A percentile compares a stretch with the other conserved stretches of the same genome.
phyloP scores from a whole-genome alignment of 2,329 filamentous ascomycete species.

The Helotiales sp. region DNA sequence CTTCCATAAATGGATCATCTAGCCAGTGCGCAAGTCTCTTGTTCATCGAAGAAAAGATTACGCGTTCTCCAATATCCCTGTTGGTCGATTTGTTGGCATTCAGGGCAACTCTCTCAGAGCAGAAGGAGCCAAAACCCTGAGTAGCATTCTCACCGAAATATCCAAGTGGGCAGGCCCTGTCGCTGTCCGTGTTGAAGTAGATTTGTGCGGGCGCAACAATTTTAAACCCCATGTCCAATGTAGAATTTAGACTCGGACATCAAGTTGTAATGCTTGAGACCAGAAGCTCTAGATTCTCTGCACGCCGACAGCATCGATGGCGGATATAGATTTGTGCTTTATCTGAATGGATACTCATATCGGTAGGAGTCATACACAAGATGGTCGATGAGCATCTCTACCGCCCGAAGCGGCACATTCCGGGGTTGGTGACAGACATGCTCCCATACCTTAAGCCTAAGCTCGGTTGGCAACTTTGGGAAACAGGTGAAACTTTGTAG shows the following conservation, averaged over 20 bases:
- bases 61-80: too few species aligned
- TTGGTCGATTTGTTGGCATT: background rate
- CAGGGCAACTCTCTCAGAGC: background rate
- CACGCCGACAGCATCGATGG: background rate
- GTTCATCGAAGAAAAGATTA: too few species aligned
- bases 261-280: background rate
- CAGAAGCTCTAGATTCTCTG: background rate
- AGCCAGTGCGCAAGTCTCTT: too few species aligned
- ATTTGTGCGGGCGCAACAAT: background rate
- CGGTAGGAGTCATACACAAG: background rate
- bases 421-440: background rate
- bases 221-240: background rate
- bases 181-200: background rate
- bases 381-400: background rate
- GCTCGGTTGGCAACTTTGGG: background rate
- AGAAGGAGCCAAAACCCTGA: background rate
- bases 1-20: too few species aligned
- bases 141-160: background rate
- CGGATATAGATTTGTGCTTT: background rate
- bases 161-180: background rate
- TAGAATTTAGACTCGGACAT: background rate
- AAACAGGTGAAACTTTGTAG: background rate
- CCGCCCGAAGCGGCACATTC: background rate
- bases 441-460: background rate
- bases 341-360: too few species aligned